Evolutionary conservation across 2,329 filamentous ascomycete species (phyloP).

Genomic region (Pestalotiopsis sp.): DNA sequence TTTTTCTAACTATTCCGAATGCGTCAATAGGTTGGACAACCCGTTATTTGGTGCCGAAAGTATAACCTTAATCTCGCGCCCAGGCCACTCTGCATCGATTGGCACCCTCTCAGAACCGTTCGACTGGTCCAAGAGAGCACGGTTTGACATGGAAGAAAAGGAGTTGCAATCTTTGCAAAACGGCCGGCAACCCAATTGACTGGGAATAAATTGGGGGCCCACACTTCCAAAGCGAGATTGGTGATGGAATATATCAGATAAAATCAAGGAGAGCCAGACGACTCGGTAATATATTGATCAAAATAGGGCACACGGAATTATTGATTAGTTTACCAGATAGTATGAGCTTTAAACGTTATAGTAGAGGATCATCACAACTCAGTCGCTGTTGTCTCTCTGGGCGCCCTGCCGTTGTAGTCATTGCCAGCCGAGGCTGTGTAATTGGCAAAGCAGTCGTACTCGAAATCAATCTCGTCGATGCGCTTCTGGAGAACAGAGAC

Average conservation of each 20-base stretch:
- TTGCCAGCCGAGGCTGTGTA: constrained; percentile 25
- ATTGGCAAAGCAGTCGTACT: constrained; percentile 31
- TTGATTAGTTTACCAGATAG: neutral
- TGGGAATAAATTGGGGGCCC: neutral
- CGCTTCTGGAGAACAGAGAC: constrained; percentile 28
- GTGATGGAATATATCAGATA: too few species aligned
- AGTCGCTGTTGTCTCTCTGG: constrained; percentile 3
- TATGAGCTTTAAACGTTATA: neutral
- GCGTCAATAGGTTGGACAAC: neutral
- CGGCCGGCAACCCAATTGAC: neutral
- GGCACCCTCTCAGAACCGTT: too few species aligned
- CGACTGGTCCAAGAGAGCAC: neutral
- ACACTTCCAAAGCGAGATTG: too few species aligned
- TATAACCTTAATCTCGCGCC: neutral
- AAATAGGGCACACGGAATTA: neutral
- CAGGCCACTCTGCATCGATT: neutral
- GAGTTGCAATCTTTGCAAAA: neutral
- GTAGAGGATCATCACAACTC: neutral
- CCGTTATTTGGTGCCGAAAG: neutral
- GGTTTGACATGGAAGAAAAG: neutral
- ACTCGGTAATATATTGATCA: neutral
- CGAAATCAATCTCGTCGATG: constrained; percentile 31
- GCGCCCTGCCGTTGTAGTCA: constrained; percentile 32
- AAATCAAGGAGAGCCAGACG: too few species aligned
- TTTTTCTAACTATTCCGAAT: neutral